A percentile compares a stretch with the other conserved stretches of the same genome.
phyloP scores from a whole-genome alignment of 1,139 yeast species.

The Groenewaldozyma sp. region DNA sequence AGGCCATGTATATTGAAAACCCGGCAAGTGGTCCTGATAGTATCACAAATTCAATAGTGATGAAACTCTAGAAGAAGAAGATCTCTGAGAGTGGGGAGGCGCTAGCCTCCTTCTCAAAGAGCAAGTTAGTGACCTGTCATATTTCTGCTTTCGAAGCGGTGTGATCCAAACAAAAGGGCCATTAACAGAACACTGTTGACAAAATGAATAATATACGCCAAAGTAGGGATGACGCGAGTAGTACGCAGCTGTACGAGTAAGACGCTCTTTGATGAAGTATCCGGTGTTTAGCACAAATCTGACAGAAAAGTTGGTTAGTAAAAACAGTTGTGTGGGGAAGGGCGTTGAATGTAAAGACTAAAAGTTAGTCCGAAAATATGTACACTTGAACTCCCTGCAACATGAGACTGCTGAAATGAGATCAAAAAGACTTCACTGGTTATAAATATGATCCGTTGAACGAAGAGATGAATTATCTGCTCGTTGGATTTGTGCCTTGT shows the following conservation, averaged over 20 bases:
- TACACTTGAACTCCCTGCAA: not conserved
- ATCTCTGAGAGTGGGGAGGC: not conserved
- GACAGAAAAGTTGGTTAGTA: not conserved
- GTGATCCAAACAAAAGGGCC: no score
- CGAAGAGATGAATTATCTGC: no score
- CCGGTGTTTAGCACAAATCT: not conserved
- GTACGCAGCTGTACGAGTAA: not conserved
- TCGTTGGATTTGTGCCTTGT: no score
- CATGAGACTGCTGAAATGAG: no score
- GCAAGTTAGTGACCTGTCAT: no score
- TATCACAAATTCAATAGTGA: not conserved
- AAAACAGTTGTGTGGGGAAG: no score
- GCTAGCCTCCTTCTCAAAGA: no score
- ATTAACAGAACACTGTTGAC: not conserved
- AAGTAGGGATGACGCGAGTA: not conserved
- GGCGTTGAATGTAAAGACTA: no score
- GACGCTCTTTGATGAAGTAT: not conserved
- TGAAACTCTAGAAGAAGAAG: not conserved
- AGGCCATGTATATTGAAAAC: not conserved
- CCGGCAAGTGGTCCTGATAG: conserved; percentile 1
- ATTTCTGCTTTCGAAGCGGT: no score
- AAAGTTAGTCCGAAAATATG: not conserved
- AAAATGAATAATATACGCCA: not conserved
- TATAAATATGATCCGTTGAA: no score
- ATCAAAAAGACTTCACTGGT: no score